phyloP scores from a whole-genome alignment of 23 red algal species.

The Porphyridium purpureum region DNA sequence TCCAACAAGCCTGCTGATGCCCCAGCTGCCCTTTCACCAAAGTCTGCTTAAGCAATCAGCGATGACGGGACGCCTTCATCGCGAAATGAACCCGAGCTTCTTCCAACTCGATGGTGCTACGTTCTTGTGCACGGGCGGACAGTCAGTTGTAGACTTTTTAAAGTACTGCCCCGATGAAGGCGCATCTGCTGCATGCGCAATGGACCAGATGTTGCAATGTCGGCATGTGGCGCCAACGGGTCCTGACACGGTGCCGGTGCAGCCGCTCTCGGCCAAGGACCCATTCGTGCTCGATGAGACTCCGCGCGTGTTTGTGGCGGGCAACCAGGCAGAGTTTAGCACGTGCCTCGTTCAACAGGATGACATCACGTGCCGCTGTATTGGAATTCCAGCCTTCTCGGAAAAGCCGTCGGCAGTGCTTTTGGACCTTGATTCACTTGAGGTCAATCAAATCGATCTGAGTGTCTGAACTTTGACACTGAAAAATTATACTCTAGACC shows the following conservation, averaged over 20 bases:
- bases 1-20: slow-evolving; percentile 29
- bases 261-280: slow-evolving; percentile 25
- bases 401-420: too few relatives aligned
- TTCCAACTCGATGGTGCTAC: slow-evolving; percentile 10
- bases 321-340: slow-evolving; percentile 45
- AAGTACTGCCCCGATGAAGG: slow-evolving; percentile 7
- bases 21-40: slow-evolving; percentile 32
- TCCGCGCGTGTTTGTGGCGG: slow-evolving; percentile 32
- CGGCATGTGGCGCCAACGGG: slow-evolving; percentile 40
- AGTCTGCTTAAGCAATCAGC: slow-evolving; percentile 25
- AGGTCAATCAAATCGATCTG: too few relatives aligned
- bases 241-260: slow-evolving; percentile 29
- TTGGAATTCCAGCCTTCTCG: too few relatives aligned
- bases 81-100: slow-evolving; percentile 28
- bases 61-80: slow-evolving; percentile 9
- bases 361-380: too few relatives aligned
- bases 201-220: slow-evolving; percentile 23
- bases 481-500: too few relatives aligned
- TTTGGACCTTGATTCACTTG: too few relatives aligned
- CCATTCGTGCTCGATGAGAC: slow-evolving; percentile 31
- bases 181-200: slow-evolving; percentile 14
- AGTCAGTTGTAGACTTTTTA: slow-evolving; percentile 23
- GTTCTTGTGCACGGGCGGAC: slow-evolving; percentile 26
- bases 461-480: too few relatives aligned
- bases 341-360: too few relatives aligned